Percentiles rank a stretch among this genome's conserved stretches.
These are phyloP conservation scores for Coccinonectria pachysandricola DNA, from an alignment of 2,329 filamentous ascomycete species.

Conservation along the genomic window DNA sequence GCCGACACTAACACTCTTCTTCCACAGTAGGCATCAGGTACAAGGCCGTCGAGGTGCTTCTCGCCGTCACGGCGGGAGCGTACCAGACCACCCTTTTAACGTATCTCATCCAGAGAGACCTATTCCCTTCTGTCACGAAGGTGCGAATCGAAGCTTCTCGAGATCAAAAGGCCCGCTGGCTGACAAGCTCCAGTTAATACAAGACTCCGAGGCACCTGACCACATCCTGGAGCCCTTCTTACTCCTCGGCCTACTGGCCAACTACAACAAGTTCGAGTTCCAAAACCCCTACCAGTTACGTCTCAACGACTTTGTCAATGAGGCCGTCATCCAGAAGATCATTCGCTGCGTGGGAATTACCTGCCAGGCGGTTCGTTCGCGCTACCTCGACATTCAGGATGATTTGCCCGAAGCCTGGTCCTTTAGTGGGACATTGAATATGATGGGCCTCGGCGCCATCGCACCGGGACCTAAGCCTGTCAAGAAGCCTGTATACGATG, in stretches of 20 bases:
- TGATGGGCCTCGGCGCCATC: conserved; percentile 74
- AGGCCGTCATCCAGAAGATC: conserved; percentile 73
- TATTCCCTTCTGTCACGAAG: conserved; percentile 94
- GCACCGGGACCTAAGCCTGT: conserved; percentile 56
- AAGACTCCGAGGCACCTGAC: conserved; percentile 59
- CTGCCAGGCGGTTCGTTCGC: conserved; percentile 56
- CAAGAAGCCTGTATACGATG: conserved; percentile 50
- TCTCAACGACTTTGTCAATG: conserved; percentile 92
- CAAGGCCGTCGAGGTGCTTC: conserved; percentile 70
- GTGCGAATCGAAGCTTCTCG: conserved; percentile 34
- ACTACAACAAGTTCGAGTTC: conserved; percentile 99
- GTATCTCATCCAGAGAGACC: conserved; percentile 87
- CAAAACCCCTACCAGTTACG: conserved; percentile 92
- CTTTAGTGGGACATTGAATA: conserved; percentile 66
- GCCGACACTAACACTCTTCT: conserved; percentile 18
- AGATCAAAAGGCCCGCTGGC: not conserved
- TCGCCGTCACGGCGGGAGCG: conserved; percentile 82
- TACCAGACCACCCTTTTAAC: conserved; percentile 91
- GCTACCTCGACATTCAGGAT: conserved; percentile 79
- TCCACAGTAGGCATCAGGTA: conserved; percentile 59
- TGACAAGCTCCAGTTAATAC: conserved; percentile 52
- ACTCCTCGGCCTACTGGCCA: conserved; percentile 76
- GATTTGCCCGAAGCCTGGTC: conserved; percentile 88
- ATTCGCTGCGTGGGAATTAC: conserved; percentile 65
- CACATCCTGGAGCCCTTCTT: conserved; percentile 66